These are phyloP conservation scores for Pleurotus cornucopiae DNA, from an alignment of 768 basidiomycete genomes.

Conservation along the genomic window DNA sequence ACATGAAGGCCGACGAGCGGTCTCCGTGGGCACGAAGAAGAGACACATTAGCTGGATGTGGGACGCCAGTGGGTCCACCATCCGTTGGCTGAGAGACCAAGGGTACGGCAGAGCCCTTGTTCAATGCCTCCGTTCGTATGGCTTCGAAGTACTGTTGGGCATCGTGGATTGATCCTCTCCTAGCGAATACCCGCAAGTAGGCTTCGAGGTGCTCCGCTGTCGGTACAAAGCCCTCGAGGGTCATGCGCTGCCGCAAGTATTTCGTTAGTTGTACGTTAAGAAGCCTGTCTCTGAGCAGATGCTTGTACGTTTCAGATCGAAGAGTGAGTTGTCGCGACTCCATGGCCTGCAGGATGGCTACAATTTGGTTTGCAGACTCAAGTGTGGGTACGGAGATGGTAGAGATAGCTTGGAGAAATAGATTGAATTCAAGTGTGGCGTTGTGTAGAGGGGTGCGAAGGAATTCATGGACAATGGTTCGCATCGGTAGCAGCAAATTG, in stretches of 20 bases:
- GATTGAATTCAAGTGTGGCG: conserved; percentile 40
- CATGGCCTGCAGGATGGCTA: conserved; percentile 44
- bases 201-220: conserved; percentile 40
- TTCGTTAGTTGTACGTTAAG: conserved; percentile 47
- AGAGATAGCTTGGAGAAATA: conserved; percentile 48
- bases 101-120: background rate
- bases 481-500: conserved; percentile 42
- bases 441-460: conserved; percentile 28
- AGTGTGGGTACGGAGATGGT: conserved; percentile 33
- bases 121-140: conserved; percentile 23
- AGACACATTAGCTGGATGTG: conserved; percentile 36
- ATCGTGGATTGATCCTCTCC: conserved; percentile 37
- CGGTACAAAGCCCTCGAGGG: conserved; percentile 33
- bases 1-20: conserved; percentile 40
- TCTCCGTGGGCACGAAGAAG: conserved; percentile 38
- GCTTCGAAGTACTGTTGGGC: conserved; percentile 34
- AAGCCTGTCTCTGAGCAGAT: conserved; percentile 45
- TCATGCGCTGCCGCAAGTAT: conserved; percentile 39
- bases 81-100: background rate
- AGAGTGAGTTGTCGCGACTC: conserved; percentile 38
- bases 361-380: conserved; percentile 32
- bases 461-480: conserved; percentile 38
- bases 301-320: conserved; percentile 34
- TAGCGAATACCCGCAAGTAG: conserved; percentile 43
- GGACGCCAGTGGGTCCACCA: conserved; percentile 4